These are phyloP conservation scores for Mycena galericulata DNA, from an alignment of 768 basidiomycete species.

Conservation along the genomic window DNA sequence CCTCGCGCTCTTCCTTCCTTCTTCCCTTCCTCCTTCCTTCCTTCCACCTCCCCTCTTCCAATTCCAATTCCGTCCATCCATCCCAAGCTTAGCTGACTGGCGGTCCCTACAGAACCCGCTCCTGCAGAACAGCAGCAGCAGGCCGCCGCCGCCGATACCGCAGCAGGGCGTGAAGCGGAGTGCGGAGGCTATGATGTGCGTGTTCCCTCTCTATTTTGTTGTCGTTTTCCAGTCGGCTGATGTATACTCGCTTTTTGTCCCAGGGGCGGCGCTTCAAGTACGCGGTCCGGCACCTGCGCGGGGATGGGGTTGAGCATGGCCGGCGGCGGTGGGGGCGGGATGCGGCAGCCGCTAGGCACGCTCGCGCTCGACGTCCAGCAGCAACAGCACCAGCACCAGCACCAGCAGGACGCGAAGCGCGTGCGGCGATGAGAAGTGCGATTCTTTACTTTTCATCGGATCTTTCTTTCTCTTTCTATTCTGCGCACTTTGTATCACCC, in stretches of 20 bases:
- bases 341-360: slow-evolving; percentile 30
- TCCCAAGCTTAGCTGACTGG: slow-evolving; percentile 18
- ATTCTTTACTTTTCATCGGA: background rate
- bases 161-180: slow-evolving; percentile 51
- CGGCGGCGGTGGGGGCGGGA: slow-evolving; percentile 54
- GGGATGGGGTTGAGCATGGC: slow-evolving; percentile 43
- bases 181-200: slow-evolving; percentile 44
- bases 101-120: slow-evolving; percentile 17
- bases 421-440: slow-evolving; percentile 40
- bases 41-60: too few relatives aligned
- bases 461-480: background rate
- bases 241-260: background rate
- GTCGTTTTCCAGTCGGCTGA: background rate
- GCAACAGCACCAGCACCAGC: slow-evolving; percentile 46
- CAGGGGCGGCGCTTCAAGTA: slow-evolving; percentile 34
- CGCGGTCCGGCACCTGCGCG: slow-evolving; percentile 37
- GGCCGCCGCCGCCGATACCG: slow-evolving; percentile 30
- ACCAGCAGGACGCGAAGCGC: slow-evolving; percentile 60
- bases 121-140: slow-evolving; percentile 16
- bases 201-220: slow-evolving; percentile 14
- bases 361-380: slow-evolving; percentile 43
- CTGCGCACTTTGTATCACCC: background rate
- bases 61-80: too few relatives aligned
- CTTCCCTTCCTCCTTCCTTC: too few relatives aligned
- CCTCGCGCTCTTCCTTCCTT: background rate